phyloP scores from a whole-genome alignment of 2,329 filamentous ascomycete genomes.

The Venturia asperata region DNA sequence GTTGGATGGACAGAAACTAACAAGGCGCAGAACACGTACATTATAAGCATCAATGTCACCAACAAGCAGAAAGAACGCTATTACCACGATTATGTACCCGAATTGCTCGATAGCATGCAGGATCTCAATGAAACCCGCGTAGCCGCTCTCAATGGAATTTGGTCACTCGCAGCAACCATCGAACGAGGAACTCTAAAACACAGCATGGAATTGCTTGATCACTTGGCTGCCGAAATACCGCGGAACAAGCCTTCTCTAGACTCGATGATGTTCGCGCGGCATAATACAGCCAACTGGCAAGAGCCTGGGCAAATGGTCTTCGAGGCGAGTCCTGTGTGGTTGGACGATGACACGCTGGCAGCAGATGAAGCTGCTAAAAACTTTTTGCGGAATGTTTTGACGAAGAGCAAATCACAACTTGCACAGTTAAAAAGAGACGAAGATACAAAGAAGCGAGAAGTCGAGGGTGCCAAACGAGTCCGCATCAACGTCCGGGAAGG shows the following conservation, averaged over 20 bases:
- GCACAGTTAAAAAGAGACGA: slow-evolving; percentile 74
- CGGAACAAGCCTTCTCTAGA: slow-evolving; percentile 85
- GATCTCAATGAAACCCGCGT: slow-evolving; percentile 88
- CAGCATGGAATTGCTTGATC: slow-evolving; percentile 64
- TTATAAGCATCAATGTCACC: slow-evolving; percentile 91
- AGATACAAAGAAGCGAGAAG: slow-evolving; percentile 78
- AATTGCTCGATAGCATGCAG: slow-evolving; percentile 74
- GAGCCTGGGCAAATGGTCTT: slow-evolving; percentile 81
- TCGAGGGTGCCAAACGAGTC: slow-evolving; percentile 66
- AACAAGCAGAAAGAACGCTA: slow-evolving; percentile 98
- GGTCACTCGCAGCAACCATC: slow-evolving; percentile 71
- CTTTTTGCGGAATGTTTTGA: slow-evolving; percentile 83
- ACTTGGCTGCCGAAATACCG: slow-evolving; percentile 71
- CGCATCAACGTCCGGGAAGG: slow-evolving; percentile 75
- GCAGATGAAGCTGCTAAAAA: slow-evolving; percentile 81
- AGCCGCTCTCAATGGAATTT: slow-evolving; percentile 73
- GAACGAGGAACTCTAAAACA: slow-evolving; percentile 72
- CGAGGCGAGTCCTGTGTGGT: slow-evolving; percentile 93
- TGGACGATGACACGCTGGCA: slow-evolving; percentile 83
- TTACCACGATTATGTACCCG: slow-evolving; percentile 93
- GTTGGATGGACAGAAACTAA: slow-evolving; percentile 22
- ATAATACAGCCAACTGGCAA: slow-evolving; percentile 70
- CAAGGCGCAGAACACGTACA: slow-evolving; percentile 68
- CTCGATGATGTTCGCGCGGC: slow-evolving; percentile 95
- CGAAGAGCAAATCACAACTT: slow-evolving; percentile 80